These are phyloP conservation scores for Sapria himalayana DNA, from an alignment of 345 rosid species.

Conservation along the genomic window DNA sequence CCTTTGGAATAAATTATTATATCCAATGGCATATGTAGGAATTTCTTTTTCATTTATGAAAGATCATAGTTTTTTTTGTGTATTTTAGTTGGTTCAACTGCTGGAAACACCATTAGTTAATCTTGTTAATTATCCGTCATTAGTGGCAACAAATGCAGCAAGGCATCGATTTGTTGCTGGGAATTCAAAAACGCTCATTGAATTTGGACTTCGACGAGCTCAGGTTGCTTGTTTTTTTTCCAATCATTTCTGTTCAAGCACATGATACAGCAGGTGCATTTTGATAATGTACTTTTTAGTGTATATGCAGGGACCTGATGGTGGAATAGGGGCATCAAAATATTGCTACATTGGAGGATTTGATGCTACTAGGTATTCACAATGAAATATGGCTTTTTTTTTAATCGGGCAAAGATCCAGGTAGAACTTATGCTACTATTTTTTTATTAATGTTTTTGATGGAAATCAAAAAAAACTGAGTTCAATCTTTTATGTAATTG, in stretches of 20 bases:
- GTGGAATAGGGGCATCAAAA: slow-evolving; percentile 74
- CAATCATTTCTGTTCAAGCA: too few relatives aligned
- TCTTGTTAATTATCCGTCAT: slow-evolving; percentile 68
- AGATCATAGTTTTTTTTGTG: slow-evolving; percentile 4
- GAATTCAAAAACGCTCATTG: slow-evolving; percentile 60
- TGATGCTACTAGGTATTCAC: slow-evolving; percentile 78
- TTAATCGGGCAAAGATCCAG: too few relatives aligned
- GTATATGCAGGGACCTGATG: slow-evolving; percentile 76
- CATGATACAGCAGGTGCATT: too few relatives aligned
- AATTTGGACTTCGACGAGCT: slow-evolving; percentile 92
- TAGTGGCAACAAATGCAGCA: slow-evolving; percentile 91
- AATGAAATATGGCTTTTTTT: too few relatives aligned
- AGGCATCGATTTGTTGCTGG: slow-evolving; percentile 91
- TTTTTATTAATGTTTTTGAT: too few relatives aligned
- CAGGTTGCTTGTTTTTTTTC: slow-evolving; percentile 33
- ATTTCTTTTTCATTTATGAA: background rate
- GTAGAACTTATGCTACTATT: too few relatives aligned
- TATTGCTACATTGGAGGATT: slow-evolving; percentile 93
- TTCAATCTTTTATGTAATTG: too few relatives aligned
- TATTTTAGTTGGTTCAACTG: slow-evolving; percentile 64
- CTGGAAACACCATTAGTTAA: slow-evolving; percentile 84
- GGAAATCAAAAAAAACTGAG: too few relatives aligned
- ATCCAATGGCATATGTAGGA: too few relatives aligned
- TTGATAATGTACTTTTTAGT: slow-evolving; percentile 8
- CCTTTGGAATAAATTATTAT: slow-evolving; percentile 5